Evolutionary conservation across 208 protist genomes (phyloP), one percentile per base, ranked within the genome.

Genomic region (Trypanosoma lewisi): DNA sequence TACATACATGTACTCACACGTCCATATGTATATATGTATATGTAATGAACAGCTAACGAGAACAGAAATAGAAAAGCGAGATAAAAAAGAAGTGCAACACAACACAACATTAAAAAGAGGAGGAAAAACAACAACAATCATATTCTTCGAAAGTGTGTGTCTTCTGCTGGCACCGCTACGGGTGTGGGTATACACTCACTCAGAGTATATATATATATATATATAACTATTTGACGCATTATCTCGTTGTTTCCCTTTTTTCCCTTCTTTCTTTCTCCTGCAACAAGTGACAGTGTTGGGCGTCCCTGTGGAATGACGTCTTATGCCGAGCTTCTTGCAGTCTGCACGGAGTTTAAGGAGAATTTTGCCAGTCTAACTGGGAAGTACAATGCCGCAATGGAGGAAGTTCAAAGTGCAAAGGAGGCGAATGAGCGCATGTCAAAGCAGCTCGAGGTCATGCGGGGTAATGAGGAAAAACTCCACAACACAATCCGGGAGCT

Each of bases 291-390:
- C 34, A 21, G 21, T 28, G 9, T 8, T 57, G 2, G 21, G 37
- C 23, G 30, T 54, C 21, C 4, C 6, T 25, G 51, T 4, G 58
- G 11, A 19, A 90, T 89, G 81, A 62, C 81, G n/a, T 85, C 82
- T 16, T 88, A 91, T 63, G 73, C 82, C 2, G 87, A 91, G 57
- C 73, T 94, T 25, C 71, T 90, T 62, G 73, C 88, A 49, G 80
- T 70, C 28, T 92, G 88, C 63, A 68, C 82, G 11, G 85, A 91
- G 75, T 94, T 89, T 59, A 82, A 89, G 54, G 76, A 83, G 36
- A 94, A 94, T 70, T 94, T 94, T 49, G 70, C 85, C 36, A 70
- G 66, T 9, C 72, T 94, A 19, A 89, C 72, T 44, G 81, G 68
- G 27, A 90, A 89, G 58, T 88, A 83, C 77, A 86, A 80, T 56